phyloP scores from a whole-genome alignment of 2,329 filamentous ascomycete species.

The Bipolaris gigantea region DNA sequence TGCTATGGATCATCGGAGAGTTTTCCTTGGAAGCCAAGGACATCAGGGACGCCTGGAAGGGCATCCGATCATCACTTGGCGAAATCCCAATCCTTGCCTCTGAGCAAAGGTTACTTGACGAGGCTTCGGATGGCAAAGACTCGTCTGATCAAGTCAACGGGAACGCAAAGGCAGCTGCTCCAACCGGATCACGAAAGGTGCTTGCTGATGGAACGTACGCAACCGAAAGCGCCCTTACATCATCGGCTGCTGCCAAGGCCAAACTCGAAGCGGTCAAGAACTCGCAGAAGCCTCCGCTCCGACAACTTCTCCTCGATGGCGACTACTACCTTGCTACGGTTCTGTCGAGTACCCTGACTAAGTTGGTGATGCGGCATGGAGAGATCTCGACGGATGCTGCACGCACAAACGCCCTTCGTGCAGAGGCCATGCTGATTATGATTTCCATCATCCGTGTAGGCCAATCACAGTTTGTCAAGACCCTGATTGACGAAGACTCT shows the following conservation, averaged over 20 bases:
- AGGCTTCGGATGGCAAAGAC: conserved; percentile 65
- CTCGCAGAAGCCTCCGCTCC: conserved; percentile 90
- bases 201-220: conserved; percentile 97
- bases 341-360: conserved; percentile 92
- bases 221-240: conserved; percentile 93
- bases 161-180: conserved; percentile 71
- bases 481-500: conserved; percentile 95
- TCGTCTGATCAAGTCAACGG: conserved; percentile 75
- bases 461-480: conserved; percentile 98
- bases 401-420: conserved; percentile 89
- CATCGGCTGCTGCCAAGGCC: conserved; percentile 83
- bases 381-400: conserved; percentile 85
- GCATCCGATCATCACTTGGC: conserved; percentile 87
- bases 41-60: conserved; percentile 95
- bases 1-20: conserved; percentile 96
- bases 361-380: conserved; percentile 95
- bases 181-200: conserved; percentile 85
- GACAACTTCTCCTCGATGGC: conserved; percentile 88
- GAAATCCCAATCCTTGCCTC: conserved; percentile 97
- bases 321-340: conserved; percentile 97
- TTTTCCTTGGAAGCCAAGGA: conserved; percentile 93
- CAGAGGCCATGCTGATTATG: conserved; percentile 99
- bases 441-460: conserved; percentile 97
- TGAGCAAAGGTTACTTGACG: conserved; percentile 87
- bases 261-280: conserved; percentile 96